Conservation (phyloP, 2,329 filamentous ascomycete species). For the Colletotrichum lupini region DNA sequence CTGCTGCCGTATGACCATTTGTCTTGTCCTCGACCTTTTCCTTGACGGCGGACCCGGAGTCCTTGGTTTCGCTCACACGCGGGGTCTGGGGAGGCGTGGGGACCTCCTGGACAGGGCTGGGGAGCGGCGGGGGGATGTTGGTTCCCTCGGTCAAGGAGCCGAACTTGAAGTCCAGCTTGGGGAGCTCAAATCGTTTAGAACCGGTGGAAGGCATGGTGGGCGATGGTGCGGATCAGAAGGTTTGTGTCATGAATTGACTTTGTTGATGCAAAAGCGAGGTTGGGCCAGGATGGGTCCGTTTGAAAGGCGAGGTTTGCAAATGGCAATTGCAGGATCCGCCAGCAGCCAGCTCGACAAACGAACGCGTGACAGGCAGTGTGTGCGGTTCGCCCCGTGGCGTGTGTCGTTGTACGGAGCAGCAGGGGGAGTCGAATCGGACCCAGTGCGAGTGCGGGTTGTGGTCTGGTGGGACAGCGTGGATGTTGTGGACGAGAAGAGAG, state of each 20-base stretch:
- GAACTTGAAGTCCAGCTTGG: constrained; percentile 68
- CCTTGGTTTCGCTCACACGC: constrained; percentile 40
- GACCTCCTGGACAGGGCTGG: constrained; percentile 63
- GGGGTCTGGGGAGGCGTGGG: constrained; percentile 55
- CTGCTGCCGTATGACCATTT: constrained; percentile 38
- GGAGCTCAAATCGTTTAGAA: constrained; percentile 63
- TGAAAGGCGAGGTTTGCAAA: constrained; percentile 23
- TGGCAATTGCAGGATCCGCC: constrained; percentile 25
- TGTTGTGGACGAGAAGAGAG: neutral
- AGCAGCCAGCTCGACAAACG: constrained; percentile 25
- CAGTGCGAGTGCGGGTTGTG: constrained; percentile 14
- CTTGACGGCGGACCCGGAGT: constrained; percentile 34
- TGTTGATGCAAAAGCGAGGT: constrained; percentile 15
- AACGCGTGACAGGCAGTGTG: constrained; percentile 32
- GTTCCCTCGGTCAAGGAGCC: constrained; percentile 70
- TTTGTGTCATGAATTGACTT: constrained; percentile 31
- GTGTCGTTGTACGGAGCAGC: constrained; percentile 26
- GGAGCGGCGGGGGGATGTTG: constrained; percentile 67
- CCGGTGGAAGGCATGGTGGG: constrained; percentile 23
- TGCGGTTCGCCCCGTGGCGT: constrained; percentile 34
- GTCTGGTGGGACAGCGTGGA: constrained; percentile 6
- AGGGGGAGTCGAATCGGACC: constrained; percentile 11
- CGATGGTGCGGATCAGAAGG: neutral
- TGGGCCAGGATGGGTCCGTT: constrained; percentile 13
- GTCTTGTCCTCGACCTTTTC: constrained; percentile 37